Conservation (phyloP, 2,329 filamentous ascomycete genomes). For the Fusarium chaquense region DNA sequence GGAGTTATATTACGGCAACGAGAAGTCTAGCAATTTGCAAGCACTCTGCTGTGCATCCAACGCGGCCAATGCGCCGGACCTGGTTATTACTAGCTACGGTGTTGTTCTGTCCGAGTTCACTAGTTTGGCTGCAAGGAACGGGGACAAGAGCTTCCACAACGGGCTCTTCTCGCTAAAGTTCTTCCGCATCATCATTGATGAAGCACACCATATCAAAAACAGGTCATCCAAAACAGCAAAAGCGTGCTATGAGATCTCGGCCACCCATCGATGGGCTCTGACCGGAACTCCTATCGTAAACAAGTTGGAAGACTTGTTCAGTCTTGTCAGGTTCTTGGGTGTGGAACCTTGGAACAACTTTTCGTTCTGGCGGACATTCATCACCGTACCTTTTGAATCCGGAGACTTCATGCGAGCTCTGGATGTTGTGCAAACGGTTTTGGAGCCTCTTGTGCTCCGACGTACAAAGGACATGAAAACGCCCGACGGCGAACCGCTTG, state of each 20-base stretch:
- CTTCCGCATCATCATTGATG: slow-evolving; percentile 94
- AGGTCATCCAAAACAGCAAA: slow-evolving; percentile 92
- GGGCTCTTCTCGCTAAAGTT: slow-evolving; percentile 94
- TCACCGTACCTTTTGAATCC: slow-evolving; percentile 95
- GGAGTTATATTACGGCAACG: slow-evolving; percentile 90
- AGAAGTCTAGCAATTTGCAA: slow-evolving; percentile 84
- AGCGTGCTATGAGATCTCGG: slow-evolving; percentile 90
- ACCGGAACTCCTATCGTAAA: slow-evolving; percentile 98
- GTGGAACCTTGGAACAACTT: slow-evolving; percentile 99
- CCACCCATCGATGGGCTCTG: slow-evolving; percentile 89
- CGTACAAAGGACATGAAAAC: slow-evolving; percentile 99
- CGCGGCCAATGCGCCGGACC: slow-evolving; percentile 79
- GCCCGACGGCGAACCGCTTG: slow-evolving; percentile 79
- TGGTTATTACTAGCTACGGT: slow-evolving; percentile 96
- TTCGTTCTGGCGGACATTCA: slow-evolving; percentile 99
- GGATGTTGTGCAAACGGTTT: slow-evolving; percentile 95
- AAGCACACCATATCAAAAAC: slow-evolving; percentile 94
- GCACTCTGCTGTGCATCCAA: slow-evolving; percentile 82
- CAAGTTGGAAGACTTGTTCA: slow-evolving; percentile 93
- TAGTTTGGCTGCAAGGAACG: slow-evolving; percentile 74
- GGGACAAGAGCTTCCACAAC: slow-evolving; percentile 72
- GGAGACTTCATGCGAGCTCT: slow-evolving; percentile 93
- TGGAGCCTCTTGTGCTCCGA: slow-evolving; percentile 94
- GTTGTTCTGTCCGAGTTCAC: slow-evolving; percentile 87
- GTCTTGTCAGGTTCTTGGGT: slow-evolving; percentile 88